Conservation (phyloP, 2,329 filamentous ascomycete genomes). For the Parafenestella ontariensis region DNA sequence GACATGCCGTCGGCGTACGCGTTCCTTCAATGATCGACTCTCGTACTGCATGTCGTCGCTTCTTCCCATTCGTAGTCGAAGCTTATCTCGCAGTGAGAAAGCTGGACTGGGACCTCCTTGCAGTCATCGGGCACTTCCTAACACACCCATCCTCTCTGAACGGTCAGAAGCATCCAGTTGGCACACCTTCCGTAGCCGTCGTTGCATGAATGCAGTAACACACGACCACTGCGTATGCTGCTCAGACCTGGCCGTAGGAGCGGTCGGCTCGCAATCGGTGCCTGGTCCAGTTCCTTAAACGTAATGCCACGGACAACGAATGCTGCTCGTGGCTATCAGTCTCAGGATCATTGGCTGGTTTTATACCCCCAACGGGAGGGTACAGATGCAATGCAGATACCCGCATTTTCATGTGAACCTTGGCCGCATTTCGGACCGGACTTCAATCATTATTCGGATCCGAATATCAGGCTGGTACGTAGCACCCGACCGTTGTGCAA, state of each 20-base stretch:
- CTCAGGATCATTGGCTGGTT: background rate
- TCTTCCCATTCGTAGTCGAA: constrained; percentile 1
- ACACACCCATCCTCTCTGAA: background rate
- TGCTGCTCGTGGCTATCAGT: constrained; percentile 5
- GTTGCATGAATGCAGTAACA: constrained; percentile 1
- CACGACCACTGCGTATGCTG: constrained; percentile 1
- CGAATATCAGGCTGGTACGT: background rate
- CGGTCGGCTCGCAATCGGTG: background rate
- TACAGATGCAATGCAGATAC: constrained; percentile 4
- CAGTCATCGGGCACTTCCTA: background rate
- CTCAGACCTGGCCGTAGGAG: constrained; percentile 1
- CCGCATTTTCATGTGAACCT: constrained; percentile 6
- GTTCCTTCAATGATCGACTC: background rate
- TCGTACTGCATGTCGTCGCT: background rate
- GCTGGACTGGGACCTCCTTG: background rate
- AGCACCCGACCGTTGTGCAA: background rate
- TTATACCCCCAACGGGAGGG: background rate
- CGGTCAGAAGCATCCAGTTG: constrained; percentile 8
- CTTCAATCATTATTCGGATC: background rate
- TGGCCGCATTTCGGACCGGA: background rate
- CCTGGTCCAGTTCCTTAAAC: constrained; percentile 1
- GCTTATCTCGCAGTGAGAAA: constrained; percentile 3
- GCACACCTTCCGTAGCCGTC: constrained; percentile 2
- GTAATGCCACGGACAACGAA: background rate
- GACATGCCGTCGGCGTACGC: background rate